A percentile compares a stretch with the other conserved stretches of the same genome.
Evolutionary conservation across 805 yeast species (phyloP).

Genomic region (Zygosaccharomyces gambellarensis): DNA sequence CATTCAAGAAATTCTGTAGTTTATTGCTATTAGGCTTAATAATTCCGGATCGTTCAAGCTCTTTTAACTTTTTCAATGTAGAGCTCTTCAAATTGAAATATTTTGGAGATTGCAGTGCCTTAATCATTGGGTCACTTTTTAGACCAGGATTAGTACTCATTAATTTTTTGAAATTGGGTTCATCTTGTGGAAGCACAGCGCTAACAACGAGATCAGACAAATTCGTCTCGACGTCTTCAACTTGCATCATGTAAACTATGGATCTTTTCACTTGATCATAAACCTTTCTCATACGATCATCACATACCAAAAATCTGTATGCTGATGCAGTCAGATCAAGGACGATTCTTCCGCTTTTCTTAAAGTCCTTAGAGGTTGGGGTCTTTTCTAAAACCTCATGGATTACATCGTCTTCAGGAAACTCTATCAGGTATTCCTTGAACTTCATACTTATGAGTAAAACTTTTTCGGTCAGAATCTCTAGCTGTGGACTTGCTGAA

Average conservation of each 20-base stretch:
- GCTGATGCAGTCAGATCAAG: constrained; percentile 56
- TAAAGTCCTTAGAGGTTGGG: constrained; percentile 40
- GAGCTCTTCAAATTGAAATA: constrained; percentile 75
- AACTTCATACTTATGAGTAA: constrained; percentile 42
- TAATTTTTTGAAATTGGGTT: constrained; percentile 53
- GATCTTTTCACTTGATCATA: constrained; percentile 78
- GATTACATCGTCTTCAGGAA: constrained; percentile 55
- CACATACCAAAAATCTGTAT: constrained; percentile 42
- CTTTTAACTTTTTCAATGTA: constrained; percentile 69
- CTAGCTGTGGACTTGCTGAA: constrained; percentile 19
- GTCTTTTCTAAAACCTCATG: constrained; percentile 40
- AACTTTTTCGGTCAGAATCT: constrained; percentile 29
- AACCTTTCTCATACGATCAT: constrained; percentile 54
- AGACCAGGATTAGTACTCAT: constrained; percentile 40
- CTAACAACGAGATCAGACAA: constrained; percentile 47
- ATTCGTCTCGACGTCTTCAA: constrained; percentile 63
- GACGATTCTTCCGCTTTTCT: constrained; percentile 28
- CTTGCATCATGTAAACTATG: constrained; percentile 73
- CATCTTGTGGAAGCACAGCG: constrained; percentile 49
- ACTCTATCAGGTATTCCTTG: constrained; percentile 38
- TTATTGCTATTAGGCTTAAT: constrained; percentile 58
- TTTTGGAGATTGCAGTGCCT: constrained; percentile 43
- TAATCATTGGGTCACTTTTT: constrained; percentile 36
- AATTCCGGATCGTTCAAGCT: constrained; percentile 63
- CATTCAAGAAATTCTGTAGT: constrained; percentile 74